Conservation (phyloP, 306 rosid genomes). For the Dryas drummondii region DNA sequence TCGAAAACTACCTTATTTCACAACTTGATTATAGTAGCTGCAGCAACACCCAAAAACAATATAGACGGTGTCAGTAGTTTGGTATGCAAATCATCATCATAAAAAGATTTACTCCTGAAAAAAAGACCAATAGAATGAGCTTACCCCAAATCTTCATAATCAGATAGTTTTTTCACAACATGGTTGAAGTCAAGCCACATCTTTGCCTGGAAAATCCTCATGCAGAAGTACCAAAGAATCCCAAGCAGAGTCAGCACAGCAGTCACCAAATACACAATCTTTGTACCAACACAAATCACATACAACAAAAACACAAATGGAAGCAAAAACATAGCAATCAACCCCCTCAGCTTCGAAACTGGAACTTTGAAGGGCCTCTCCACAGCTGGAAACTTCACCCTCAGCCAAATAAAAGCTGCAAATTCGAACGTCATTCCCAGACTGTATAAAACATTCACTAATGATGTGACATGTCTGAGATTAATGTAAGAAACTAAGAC, state of each 20-base stretch:
- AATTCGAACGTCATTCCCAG: slow-evolving; percentile 62
- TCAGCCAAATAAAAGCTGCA: slow-evolving; percentile 52
- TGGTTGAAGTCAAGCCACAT: slow-evolving; percentile 23
- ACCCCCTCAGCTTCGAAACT: slow-evolving; percentile 28
- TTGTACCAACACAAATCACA: slow-evolving; percentile 47
- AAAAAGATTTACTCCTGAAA: not conserved
- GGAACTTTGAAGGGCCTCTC: slow-evolving; percentile 56
- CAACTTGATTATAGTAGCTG: slow-evolving; percentile 29
- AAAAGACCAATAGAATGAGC: not conserved
- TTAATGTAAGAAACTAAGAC: slow-evolving; percentile 42
- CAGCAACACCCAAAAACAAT: not conserved
- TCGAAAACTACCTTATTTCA: slow-evolving; percentile 1
- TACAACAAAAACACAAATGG: slow-evolving; percentile 50
- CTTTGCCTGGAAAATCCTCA: slow-evolving; percentile 35
- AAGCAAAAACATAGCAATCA: slow-evolving; percentile 45
- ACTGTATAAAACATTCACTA: slow-evolving; percentile 56
- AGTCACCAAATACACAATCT: slow-evolving; percentile 43
- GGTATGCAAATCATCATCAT: too few relatives aligned
- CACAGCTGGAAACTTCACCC: slow-evolving; percentile 41
- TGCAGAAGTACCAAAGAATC: slow-evolving; percentile 36
- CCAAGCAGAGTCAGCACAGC: slow-evolving; percentile 47
- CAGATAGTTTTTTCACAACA: slow-evolving; percentile 4
- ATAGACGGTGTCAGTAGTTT: not conserved
- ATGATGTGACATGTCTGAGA: slow-evolving; percentile 33
- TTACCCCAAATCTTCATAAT: slow-evolving; percentile 25